Evolutionary conservation across 2,329 filamentous ascomycete species (phyloP), one percentile per base, ranked within the genome.

Genomic region (Lasiodiplodia gonubiensis): DNA sequence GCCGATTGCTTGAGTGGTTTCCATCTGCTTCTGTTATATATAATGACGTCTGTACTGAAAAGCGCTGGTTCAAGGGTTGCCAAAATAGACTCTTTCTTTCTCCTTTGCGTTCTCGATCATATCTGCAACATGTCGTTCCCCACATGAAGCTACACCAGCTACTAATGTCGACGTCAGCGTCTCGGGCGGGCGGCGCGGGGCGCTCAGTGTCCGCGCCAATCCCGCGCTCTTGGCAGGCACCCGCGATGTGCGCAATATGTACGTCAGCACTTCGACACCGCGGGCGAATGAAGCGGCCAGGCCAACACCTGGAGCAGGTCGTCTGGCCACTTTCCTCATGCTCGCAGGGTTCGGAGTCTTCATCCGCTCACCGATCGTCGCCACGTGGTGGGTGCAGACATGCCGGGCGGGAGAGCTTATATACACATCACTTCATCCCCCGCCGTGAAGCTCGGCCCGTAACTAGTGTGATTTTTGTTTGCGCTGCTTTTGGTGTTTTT

Each of bases 1-100:
- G 37, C 68, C 68, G 33, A 51, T 68, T 49, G 67, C 66, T 53
- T 68, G 67, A 63, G 33, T 48, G 8, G 7, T 2, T n/a, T 21
- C 30, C 2, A 8, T 30, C 10, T 33, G 27, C 27, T 27, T 27
- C 27, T 6, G 7, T 33, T 10, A 10, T 33, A 10, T 33, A 33
- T 33, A 33, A 30, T 21, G 52, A 46, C 42, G 18, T 46, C 39
- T n/a, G 8, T 46, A 6, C 8, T 16, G 42, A 46, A 14, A 18
- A 18, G 42, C 42, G 42, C 21, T 46, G 21, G 18, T 7, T 46
- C 30, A 33, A 33, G 16, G 16, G 18, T 21, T 46, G 11, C 6
- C 21, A 46, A n/a, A 46, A 21, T 21, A 21, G 42, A 46, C 42
- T 33, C 30, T 33, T 33, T 10, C n/a, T 33, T 33, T 33, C 2